phyloP scores from a whole-genome alignment of 2,329 filamentous ascomycete species.

The Dothiorella sarmentorum region DNA sequence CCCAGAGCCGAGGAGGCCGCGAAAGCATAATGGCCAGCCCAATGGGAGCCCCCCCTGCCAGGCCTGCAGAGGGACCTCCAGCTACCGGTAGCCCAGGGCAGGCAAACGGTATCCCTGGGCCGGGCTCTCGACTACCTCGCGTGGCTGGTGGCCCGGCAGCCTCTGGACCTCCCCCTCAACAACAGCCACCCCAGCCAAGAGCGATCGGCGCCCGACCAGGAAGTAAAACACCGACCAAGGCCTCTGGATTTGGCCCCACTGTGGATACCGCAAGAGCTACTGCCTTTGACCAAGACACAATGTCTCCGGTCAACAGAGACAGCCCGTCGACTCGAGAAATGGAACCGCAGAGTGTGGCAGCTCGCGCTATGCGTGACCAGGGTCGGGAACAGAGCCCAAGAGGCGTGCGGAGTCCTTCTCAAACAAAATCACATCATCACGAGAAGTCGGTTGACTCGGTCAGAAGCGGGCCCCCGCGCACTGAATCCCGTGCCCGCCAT shows the following conservation, averaged over 20 bases:
- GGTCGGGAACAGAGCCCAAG: slow-evolving; percentile 1
- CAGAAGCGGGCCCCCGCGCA: neutral
- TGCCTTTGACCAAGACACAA: slow-evolving; percentile 46
- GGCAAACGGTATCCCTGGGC: slow-evolving; percentile 36
- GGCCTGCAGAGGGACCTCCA: slow-evolving; percentile 1
- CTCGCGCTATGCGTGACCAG: slow-evolving; percentile 14
- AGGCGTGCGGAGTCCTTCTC: neutral
- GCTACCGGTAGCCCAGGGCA: slow-evolving; percentile 33
- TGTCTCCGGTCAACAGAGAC: slow-evolving; percentile 45
- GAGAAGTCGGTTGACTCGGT: slow-evolving; percentile 36
- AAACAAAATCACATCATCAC: slow-evolving; percentile 24
- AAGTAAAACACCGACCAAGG: slow-evolving; percentile 53
- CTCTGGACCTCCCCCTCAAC: slow-evolving; percentile 62
- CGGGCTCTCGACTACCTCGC: slow-evolving; percentile 57
- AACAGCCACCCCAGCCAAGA: slow-evolving; percentile 59
- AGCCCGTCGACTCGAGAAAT: slow-evolving; percentile 23
- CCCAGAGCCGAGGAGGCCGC: slow-evolving; percentile 40
- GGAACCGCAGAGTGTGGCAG: slow-evolving; percentile 8
- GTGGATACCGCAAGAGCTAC: slow-evolving; percentile 41
- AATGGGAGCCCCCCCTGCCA: slow-evolving; percentile 24
- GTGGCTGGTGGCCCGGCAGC: slow-evolving; percentile 55
- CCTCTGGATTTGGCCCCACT: slow-evolving; percentile 43
- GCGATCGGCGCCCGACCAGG: slow-evolving; percentile 37
- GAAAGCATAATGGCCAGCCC: slow-evolving; percentile 41
- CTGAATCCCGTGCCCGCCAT: slow-evolving; percentile 1